A percentile compares a stretch with the other conserved stretches of the same genome.
Conservation (phyloP, 1,284 basidiomycete species). For the Boletus mariae region DNA sequence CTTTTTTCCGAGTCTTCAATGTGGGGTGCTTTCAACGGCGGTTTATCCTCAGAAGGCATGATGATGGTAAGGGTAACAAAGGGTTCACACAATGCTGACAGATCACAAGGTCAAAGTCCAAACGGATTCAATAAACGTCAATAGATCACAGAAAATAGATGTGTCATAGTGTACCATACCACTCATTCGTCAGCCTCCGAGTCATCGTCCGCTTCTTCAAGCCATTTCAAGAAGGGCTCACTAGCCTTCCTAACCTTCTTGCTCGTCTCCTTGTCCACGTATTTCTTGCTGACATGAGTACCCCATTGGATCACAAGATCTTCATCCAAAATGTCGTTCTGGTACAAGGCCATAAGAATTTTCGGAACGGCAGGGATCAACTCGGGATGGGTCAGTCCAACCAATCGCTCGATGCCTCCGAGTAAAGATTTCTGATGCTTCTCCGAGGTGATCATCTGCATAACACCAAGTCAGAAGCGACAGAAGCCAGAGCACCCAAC, state of each 20-base stretch:
- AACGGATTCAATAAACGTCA: conserved; percentile 5
- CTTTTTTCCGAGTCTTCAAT: conserved; percentile 48
- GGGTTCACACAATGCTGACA: background rate
- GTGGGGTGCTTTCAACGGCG: conserved; percentile 36
- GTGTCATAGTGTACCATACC: background rate
- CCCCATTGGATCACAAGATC: conserved; percentile 91
- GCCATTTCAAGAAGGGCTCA: conserved; percentile 89
- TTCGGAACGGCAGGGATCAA: conserved; percentile 76
- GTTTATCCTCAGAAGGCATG: conserved; percentile 19
- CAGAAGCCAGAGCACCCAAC: conserved; percentile 15
- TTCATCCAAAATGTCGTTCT: conserved; percentile 91
- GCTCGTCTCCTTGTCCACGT: conserved; percentile 91
- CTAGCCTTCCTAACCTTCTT: conserved; percentile 96
- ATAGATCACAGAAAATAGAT: conserved; percentile 13
- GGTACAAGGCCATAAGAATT: conserved; percentile 94
- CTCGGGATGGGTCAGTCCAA: conserved; percentile 68
- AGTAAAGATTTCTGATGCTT: conserved; percentile 95
- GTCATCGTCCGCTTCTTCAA: conserved; percentile 53
- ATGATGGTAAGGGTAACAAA: background rate
- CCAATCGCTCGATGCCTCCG: conserved; percentile 84
- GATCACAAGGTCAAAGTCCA: background rate
- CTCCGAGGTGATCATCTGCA: conserved; percentile 74
- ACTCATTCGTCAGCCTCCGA: conserved; percentile 18
- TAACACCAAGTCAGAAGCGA: conserved; percentile 7
- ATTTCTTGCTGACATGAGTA: conserved; percentile 97